phyloP scores from a whole-genome alignment of 2,329 filamentous ascomycete genomes.

The Phialophora verrucosa region DNA sequence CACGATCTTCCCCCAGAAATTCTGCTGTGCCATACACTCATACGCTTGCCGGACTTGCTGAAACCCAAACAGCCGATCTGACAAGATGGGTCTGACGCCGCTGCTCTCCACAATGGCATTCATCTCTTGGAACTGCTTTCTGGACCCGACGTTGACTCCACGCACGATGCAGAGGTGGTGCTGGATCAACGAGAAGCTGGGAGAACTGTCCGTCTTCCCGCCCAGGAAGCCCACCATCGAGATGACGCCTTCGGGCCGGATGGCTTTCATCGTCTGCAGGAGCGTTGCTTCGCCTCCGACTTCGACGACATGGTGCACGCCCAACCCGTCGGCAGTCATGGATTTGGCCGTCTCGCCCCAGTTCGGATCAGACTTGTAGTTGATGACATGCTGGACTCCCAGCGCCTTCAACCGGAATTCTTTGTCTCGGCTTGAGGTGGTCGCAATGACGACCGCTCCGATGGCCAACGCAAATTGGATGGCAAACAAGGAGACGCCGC shows the following conservation, averaged over 20 bases:
- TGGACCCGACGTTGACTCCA: neutral
- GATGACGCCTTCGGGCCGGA: slow-evolving; percentile 57
- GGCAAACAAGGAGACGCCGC: slow-evolving; percentile 57
- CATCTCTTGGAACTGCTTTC: slow-evolving; percentile 7
- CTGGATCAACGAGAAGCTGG: neutral
- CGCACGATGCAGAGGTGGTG: slow-evolving; percentile 1
- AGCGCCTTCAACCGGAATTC: slow-evolving; percentile 59
- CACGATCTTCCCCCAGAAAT: slow-evolving; percentile 61
- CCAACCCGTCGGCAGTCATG: slow-evolving; percentile 56
- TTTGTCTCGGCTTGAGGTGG: slow-evolving; percentile 63
- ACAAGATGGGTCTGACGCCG: slow-evolving; percentile 51
- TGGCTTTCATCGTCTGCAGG: slow-evolving; percentile 57
- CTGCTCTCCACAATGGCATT: neutral
- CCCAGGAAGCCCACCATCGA: slow-evolving; percentile 59
- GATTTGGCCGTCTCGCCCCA: slow-evolving; percentile 66
- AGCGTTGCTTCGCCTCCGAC: slow-evolving; percentile 69
- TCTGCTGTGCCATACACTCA: slow-evolving; percentile 58
- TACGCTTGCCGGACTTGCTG: slow-evolving; percentile 60
- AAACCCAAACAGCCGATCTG: slow-evolving; percentile 62
- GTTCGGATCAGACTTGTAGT: slow-evolving; percentile 62
- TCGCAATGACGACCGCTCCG: slow-evolving; percentile 62
- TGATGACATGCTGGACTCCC: slow-evolving; percentile 64
- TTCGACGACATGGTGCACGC: slow-evolving; percentile 68
- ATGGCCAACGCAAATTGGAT: slow-evolving; percentile 53
- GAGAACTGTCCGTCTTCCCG: slow-evolving; percentile 47